These are phyloP conservation scores for Trichophyton simii DNA, from an alignment of 2,329 filamentous ascomycete genomes.

Conservation along the genomic window DNA sequence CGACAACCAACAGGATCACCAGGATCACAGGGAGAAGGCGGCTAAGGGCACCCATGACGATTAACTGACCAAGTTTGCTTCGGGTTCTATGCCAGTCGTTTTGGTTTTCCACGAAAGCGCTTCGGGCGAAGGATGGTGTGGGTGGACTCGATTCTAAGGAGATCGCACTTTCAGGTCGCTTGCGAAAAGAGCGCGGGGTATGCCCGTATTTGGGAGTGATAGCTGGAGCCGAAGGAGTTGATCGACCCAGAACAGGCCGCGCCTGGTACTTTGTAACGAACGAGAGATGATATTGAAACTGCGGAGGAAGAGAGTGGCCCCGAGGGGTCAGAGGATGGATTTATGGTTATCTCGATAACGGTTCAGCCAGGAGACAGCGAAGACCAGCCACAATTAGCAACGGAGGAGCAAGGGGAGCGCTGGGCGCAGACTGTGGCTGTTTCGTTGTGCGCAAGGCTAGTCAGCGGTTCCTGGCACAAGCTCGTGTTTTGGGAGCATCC, in stretches of 20 bases:
- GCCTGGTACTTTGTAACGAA: not conserved
- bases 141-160: not conserved
- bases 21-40: slow-evolving; percentile 44
- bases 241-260: not conserved
- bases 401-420: not conserved
- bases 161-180: not conserved
- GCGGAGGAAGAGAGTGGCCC: not conserved
- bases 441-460: not conserved
- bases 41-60: slow-evolving; percentile 5
- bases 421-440: not conserved
- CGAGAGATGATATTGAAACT: not conserved
- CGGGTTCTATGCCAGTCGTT: not conserved
- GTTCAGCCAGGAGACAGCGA: not conserved
- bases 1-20: slow-evolving; percentile 41
- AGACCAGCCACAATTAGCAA: not conserved
- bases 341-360: not conserved
- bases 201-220: not conserved
- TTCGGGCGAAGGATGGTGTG: not conserved
- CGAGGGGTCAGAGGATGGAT: not conserved
- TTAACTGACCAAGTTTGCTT: not conserved
- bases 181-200: not conserved
- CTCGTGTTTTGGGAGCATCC: not conserved
- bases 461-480: not conserved
- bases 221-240: not conserved
- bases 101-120: not conserved